phyloP scores from a whole-genome alignment of 768 basidiomycete species.

The Hysterangium stoloniferum region DNA sequence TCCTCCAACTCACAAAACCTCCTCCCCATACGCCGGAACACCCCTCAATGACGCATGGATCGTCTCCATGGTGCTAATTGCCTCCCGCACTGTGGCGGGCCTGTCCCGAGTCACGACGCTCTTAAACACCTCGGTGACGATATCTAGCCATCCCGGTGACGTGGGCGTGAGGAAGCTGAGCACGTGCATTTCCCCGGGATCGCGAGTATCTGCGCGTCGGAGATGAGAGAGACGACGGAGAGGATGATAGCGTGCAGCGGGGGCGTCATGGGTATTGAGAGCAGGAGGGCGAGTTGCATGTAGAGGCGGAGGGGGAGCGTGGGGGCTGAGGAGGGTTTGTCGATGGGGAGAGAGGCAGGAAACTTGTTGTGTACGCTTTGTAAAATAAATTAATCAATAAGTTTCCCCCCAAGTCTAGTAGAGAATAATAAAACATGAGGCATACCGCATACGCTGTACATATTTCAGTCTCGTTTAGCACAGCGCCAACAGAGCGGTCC shows the following conservation, averaged over 20 bases:
- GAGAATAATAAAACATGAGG: too few relatives aligned
- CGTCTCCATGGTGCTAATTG: slow-evolving; percentile 48
- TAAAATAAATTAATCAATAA: too few relatives aligned
- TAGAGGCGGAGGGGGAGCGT: slow-evolving; percentile 50
- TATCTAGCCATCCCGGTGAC: slow-evolving; percentile 60
- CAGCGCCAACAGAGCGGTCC: slow-evolving; percentile 56
- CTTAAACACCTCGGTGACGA: too few relatives aligned
- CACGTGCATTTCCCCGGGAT: slow-evolving; percentile 56
- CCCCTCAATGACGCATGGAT: slow-evolving; percentile 65
- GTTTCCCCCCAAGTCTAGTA: too few relatives aligned
- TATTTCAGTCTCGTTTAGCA: slow-evolving; percentile 53
- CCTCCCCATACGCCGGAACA: slow-evolving; percentile 50
- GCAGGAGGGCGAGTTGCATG: slow-evolving; percentile 43
- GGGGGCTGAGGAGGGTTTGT: slow-evolving; percentile 45
- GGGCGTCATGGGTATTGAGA: slow-evolving; percentile 48
- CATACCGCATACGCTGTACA: slow-evolving; percentile 51
- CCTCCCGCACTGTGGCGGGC: slow-evolving; percentile 21
- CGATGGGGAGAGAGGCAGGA: slow-evolving; percentile 45
- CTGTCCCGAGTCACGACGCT: slow-evolving; percentile 35
- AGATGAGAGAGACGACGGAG: slow-evolving; percentile 55
- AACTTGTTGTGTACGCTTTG: slow-evolving; percentile 39
- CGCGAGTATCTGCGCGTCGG: slow-evolving; percentile 57
- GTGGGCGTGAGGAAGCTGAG: slow-evolving; percentile 66
- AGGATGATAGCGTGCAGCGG: slow-evolving; percentile 57
- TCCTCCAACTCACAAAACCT: slow-evolving; percentile 2